Conservation (phyloP, 768 basidiomycete species). For the Kwoniella shandongensis region DNA sequence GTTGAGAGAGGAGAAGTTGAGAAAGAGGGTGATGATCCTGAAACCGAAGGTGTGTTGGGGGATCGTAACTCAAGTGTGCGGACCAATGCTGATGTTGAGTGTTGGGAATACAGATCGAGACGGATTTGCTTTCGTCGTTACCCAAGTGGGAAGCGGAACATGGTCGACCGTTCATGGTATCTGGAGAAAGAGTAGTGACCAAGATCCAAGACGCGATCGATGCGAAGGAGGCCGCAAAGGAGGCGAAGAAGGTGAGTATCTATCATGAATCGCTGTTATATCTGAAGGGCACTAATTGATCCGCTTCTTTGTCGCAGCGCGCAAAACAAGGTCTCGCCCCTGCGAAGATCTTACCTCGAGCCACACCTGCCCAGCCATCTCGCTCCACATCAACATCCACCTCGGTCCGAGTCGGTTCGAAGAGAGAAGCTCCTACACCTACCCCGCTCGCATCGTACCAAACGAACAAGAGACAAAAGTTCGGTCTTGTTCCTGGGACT, state of each 20-base stretch:
- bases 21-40: slow-evolving; percentile 86
- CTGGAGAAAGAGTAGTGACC: slow-evolving; percentile 77
- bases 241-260: slow-evolving; percentile 64
- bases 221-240: slow-evolving; percentile 66
- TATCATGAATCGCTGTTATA: neutral
- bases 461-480: slow-evolving; percentile 6
- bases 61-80: neutral
- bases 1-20: slow-evolving; percentile 92
- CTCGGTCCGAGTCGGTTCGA: slow-evolving; percentile 2
- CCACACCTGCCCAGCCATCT: slow-evolving; percentile 15
- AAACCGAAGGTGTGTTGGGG: slow-evolving; percentile 75
- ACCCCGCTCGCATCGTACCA: slow-evolving; percentile 33
- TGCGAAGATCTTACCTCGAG: slow-evolving; percentile 23
- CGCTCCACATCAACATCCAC: slow-evolving; percentile 13
- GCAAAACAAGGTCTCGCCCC: slow-evolving; percentile 42
- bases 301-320: slow-evolving; percentile 16
- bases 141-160: slow-evolving; percentile 82
- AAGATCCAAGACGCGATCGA: slow-evolving; percentile 71
- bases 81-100: neutral
- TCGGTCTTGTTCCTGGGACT: neutral
- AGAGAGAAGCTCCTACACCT: slow-evolving; percentile 48
- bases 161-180: slow-evolving; percentile 74
- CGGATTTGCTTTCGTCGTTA: slow-evolving; percentile 73
- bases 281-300: neutral
- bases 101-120: slow-evolving; percentile 67